Conservation (phyloP, 2,329 filamentous ascomycete species). For the Colletotrichum eremochloae region DNA sequence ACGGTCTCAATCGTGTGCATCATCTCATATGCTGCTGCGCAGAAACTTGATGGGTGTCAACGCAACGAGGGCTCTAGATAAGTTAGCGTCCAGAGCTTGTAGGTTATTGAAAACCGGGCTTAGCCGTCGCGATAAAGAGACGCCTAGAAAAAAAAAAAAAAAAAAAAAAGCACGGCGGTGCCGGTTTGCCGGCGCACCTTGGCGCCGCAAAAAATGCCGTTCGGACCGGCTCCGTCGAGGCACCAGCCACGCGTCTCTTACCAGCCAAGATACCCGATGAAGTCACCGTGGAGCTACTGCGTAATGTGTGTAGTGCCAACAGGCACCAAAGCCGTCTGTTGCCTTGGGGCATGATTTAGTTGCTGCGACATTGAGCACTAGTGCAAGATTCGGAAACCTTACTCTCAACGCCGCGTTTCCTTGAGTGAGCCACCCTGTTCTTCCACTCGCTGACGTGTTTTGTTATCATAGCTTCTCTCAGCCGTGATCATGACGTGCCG, state of each 20-base stretch:
- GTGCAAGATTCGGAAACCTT: conserved; percentile 15
- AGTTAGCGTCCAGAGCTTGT: not conserved
- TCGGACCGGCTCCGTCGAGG: conserved; percentile 10
- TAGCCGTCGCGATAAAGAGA: not conserved
- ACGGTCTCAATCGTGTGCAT: no score
- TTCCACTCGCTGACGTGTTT: conserved; percentile 29
- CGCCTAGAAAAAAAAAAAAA: not conserved
- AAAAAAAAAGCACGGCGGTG: conserved; percentile 1
- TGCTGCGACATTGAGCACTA: not conserved
- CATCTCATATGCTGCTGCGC: not conserved
- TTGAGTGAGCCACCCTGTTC: conserved; percentile 17
- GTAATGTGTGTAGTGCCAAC: not conserved
- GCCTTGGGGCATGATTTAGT: conserved; percentile 1
- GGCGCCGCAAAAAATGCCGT: conserved; percentile 27
- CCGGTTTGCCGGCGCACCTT: conserved; percentile 35
- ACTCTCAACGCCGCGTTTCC: not conserved
- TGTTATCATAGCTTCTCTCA: conserved; percentile 16
- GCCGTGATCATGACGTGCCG: conserved; percentile 32
- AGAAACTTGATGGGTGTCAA: no score
- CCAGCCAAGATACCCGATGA: conserved; percentile 32
- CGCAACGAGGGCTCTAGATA: not conserved
- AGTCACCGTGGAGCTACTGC: conserved; percentile 32
- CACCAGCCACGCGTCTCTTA: conserved; percentile 29
- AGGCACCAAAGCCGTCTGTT: conserved; percentile 12
- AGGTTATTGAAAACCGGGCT: not conserved